These are phyloP conservation scores for Candida koratica DNA, from an alignment of 805 yeast species.

Conservation along the genomic window DNA sequence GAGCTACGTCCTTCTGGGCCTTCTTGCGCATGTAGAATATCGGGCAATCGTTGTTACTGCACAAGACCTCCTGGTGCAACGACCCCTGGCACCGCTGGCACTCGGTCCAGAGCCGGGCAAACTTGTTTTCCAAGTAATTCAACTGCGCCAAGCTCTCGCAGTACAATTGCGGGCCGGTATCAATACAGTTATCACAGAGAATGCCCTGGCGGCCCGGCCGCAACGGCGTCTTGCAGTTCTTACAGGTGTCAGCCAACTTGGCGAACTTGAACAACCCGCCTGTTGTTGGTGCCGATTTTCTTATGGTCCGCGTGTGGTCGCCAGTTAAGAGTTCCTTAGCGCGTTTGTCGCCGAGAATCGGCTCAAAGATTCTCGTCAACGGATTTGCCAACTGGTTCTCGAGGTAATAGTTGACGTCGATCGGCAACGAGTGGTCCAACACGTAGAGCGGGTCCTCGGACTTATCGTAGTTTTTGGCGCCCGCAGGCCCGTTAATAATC, in stretches of 20 bases:
- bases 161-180: constrained; percentile 76
- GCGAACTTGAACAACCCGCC: constrained; percentile 94
- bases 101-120: constrained; percentile 92
- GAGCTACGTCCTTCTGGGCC: constrained; percentile 67
- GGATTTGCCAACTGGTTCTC: constrained; percentile 94
- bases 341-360: constrained; percentile 81
- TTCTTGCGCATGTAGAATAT: constrained; percentile 94
- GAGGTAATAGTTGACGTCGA: constrained; percentile 89
- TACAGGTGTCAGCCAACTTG: constrained; percentile 82
- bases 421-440: constrained; percentile 84
- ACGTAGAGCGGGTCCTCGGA: constrained; percentile 96
- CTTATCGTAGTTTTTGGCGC: constrained; percentile 87
- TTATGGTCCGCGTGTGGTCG: constrained; percentile 75
- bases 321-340: constrained; percentile 81
- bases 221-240: constrained; percentile 81
- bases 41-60: constrained; percentile 95
- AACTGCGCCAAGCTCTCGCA: constrained; percentile 76
- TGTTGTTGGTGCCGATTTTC: constrained; percentile 66
- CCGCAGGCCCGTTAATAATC: constrained; percentile 63
- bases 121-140: constrained; percentile 75
- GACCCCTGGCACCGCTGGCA: constrained; percentile 98
- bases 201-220: constrained; percentile 59
- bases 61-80: constrained; percentile 89
- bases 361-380: constrained; percentile 87
- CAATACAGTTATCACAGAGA: constrained; percentile 74